Evolutionary conservation across 768 basidiomycete species (phyloP), one percentile per base, ranked within the genome.

Genomic region (Lentinus brumalis): DNA sequence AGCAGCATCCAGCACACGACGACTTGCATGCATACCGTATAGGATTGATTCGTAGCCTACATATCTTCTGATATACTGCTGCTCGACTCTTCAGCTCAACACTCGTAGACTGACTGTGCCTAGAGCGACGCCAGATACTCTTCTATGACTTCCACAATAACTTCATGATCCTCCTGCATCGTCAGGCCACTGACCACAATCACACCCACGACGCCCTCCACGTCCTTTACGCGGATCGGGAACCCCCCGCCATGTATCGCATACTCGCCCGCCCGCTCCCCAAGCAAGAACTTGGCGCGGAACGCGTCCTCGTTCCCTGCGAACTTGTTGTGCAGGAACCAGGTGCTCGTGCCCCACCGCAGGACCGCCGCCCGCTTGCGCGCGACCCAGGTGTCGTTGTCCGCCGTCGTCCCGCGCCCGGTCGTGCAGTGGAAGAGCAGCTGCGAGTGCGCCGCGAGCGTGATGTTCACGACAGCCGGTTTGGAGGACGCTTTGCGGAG

Each of bases 381-480:
- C 45, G 66, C 66, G 38, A 66, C 66, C 66, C 66, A 66, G 50
- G 50, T 59, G 62, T 66, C 66, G 60, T 66, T 66, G 66, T 66
- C 66, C 21, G 66, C 47, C 29, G 47, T 56, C 46, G 66, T 66
- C 50, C 66, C 66, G 30, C 60, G 57, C 46, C 50, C 62, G 44
- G 60, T 56, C 45, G 66, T 57, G 50, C 62, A 63, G 60, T 66
- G 66, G 66, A 66, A 66, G 57, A 66, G 66, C 16, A 66, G 66
- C 57, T 66, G 66, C 39, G 55, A 53, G 57, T 54, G 59, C 62
- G 63, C 63, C 50, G 66, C 66, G 58, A 64, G 66, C 53, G 66
- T 64, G 62, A 66, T 66, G 57, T 66, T 66, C 51, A 66, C 66
- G 35, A 66, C 66, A 18, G 66, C 66, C 50, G 66, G 60, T 50